A percentile compares a stretch with the other conserved stretches of the same genome.
Conservation (phyloP, 345 rosid genomes). For the Hypericum androsaemum region DNA sequence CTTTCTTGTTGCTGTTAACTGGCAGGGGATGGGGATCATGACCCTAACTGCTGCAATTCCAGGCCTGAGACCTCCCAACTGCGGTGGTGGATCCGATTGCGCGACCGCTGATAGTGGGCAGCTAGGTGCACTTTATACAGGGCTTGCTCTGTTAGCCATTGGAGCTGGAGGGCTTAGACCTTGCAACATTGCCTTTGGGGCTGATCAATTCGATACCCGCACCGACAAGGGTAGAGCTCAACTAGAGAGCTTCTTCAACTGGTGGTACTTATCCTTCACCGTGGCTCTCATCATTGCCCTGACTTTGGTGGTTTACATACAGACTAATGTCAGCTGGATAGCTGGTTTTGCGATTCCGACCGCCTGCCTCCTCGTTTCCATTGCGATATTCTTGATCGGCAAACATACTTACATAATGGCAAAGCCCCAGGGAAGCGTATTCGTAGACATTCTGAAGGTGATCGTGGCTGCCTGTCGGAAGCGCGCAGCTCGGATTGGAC, state of each 20-base stretch:
- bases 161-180: conserved; percentile 73
- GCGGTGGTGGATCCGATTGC: conserved; percentile 25
- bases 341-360: conserved; percentile 58
- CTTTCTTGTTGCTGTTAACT: neutral
- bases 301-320: conserved; percentile 53
- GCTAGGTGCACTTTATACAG: conserved; percentile 30
- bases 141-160: conserved; percentile 43
- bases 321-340: conserved; percentile 58
- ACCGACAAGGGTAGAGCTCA: conserved; percentile 43
- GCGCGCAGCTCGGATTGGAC: conserved; percentile 4
- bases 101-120: conserved; percentile 34
- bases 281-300: conserved; percentile 45
- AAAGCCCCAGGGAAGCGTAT: conserved; percentile 51
- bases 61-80: conserved; percentile 33
- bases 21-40: conserved; percentile 52
- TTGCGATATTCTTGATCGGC: conserved; percentile 46
- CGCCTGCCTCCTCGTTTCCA: conserved; percentile 37
- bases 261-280: conserved; percentile 79
- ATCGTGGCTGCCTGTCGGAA: conserved; percentile 36
- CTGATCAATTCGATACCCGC: conserved; percentile 55
- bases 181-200: conserved; percentile 74
- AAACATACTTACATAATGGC: conserved; percentile 31
- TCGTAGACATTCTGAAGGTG: conserved; percentile 43
- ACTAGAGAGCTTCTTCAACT: conserved; percentile 61
- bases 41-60: conserved; percentile 44